Conservation (phyloP, 1,284 basidiomycete species). For the Microbotryum violaceum region DNA sequence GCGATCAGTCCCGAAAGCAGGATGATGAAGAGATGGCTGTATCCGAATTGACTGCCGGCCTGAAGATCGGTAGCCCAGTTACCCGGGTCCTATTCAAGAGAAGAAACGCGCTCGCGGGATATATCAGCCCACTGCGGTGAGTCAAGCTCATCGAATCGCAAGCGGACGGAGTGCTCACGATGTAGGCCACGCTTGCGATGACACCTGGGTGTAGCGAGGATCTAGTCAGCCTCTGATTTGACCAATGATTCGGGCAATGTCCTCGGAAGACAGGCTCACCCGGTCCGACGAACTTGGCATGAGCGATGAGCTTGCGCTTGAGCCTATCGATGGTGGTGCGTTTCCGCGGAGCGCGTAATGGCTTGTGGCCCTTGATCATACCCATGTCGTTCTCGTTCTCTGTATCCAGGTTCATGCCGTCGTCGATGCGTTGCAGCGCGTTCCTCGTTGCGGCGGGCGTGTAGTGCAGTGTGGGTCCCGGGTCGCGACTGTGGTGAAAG, state of each 20-base stretch:
- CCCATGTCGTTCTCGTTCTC: background rate
- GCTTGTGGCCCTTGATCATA: background rate
- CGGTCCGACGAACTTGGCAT: constrained; percentile 25
- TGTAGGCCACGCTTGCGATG: constrained; percentile 26
- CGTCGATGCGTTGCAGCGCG: no score
- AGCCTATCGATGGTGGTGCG: no score
- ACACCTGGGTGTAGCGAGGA: background rate
- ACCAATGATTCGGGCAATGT: no score
- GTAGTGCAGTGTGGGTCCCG: no score
- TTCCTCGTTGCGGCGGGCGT: no score
- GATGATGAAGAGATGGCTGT: constrained; percentile 77
- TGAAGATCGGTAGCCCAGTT: constrained; percentile 32
- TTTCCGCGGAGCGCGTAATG: no score
- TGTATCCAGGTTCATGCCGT: background rate
- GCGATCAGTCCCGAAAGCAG: constrained; percentile 77
- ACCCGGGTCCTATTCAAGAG: constrained; percentile 8
- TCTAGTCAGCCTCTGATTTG: no score
- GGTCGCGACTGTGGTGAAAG: no score
- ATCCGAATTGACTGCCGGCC: constrained; percentile 48
- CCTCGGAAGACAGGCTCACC: background rate
- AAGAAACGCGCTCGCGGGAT: background rate
- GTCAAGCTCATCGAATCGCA: background rate
- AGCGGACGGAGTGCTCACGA: background rate
- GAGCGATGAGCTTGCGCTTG: constrained; percentile 12
- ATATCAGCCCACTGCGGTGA: background rate